Conservation (phyloP, 2,329 filamentous ascomycete genomes). For the Fusarium sp. region DNA sequence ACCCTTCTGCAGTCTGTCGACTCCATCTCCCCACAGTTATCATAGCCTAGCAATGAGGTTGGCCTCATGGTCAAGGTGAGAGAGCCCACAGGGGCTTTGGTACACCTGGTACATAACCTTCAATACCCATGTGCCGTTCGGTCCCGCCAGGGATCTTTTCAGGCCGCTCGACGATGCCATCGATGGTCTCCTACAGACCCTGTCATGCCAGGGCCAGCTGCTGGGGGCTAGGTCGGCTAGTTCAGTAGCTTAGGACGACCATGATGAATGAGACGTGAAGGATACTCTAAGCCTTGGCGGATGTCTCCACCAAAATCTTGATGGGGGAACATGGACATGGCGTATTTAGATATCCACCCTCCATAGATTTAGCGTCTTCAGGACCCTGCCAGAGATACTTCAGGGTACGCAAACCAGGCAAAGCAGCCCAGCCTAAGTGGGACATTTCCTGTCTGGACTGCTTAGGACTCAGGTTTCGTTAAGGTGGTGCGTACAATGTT, state of each 20-base stretch:
- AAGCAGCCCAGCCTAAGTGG: constrained; percentile 27
- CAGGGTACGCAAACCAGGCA: constrained; percentile 35
- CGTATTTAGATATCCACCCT: constrained; percentile 30
- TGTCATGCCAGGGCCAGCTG: constrained; percentile 22
- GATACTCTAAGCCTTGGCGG: constrained; percentile 31
- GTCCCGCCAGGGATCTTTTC: constrained; percentile 36
- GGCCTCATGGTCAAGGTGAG: constrained; percentile 38
- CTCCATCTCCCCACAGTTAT: constrained; percentile 44
- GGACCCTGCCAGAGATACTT: constrained; percentile 40
- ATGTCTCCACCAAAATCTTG: constrained; percentile 36
- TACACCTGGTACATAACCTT: constrained; percentile 16
- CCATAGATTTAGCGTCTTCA: constrained; percentile 39
- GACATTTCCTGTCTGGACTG: constrained; percentile 32
- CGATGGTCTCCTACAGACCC: constrained; percentile 27
- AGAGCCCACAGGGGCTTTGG: constrained; percentile 21
- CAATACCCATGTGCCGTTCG: constrained; percentile 36
- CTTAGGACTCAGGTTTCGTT: constrained; percentile 27
- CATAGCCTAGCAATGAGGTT: constrained; percentile 35
- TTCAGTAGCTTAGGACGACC: constrained; percentile 21
- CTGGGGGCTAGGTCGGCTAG: constrained; percentile 26
- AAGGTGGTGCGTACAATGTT: constrained; percentile 22
- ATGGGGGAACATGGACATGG: constrained; percentile 33
- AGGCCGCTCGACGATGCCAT: constrained; percentile 31
- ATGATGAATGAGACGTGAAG: constrained; percentile 37
- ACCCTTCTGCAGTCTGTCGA: constrained; percentile 36